Base-by-base conservation (phyloP, 2,329 filamentous ascomycete species). In the Aspergillus phoenicis region DNA sequence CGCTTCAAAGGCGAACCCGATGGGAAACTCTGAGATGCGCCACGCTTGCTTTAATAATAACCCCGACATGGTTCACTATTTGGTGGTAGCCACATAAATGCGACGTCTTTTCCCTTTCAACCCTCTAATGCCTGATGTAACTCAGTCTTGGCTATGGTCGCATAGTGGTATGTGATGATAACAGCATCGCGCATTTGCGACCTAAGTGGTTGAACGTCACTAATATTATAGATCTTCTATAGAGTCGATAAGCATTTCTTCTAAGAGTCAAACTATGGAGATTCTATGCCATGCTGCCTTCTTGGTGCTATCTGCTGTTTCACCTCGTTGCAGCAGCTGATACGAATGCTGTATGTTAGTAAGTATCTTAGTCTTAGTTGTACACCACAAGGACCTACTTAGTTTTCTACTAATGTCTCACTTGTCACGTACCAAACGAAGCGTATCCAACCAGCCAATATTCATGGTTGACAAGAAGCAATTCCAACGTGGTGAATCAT, bases 1-100 rank as follows among this genome's bases (percentile, higher is more conserved):
- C 84, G 95, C 73, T 84, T 97, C 62, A 88, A 91, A 20, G 95
- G 95, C 67, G 96, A 99, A 77, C 90, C 87, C 62, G 94, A 99
- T 75, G 94, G 94, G 36, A 85, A 91, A 54, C 75, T 97, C 67
- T 89, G 77, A 83, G 36, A 15, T 15, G 28, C 39, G 33, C n/a
- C 53, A 33, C n/a, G 20, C 15, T 20, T 45, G 20, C 17, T 24
- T 45, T 11, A 6, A 45, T 24, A 5, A 24, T 22, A 7, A 22
- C 4, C 20, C 11, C 33, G 33, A 36, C 11, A 10, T 36, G 33
- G 11, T 13, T 13, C 33, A 36, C 41, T 45, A 11, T 6, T 45
- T 20, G 41, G 20, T 5, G 41, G 13, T 22, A 45, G 17, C 8
- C 17, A 22, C 41, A 24, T 22, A 5, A 7, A 13, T 45, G 10